Conservation (phyloP, 23 red algal genomes). For the Gracilaria domingensis region DNA sequence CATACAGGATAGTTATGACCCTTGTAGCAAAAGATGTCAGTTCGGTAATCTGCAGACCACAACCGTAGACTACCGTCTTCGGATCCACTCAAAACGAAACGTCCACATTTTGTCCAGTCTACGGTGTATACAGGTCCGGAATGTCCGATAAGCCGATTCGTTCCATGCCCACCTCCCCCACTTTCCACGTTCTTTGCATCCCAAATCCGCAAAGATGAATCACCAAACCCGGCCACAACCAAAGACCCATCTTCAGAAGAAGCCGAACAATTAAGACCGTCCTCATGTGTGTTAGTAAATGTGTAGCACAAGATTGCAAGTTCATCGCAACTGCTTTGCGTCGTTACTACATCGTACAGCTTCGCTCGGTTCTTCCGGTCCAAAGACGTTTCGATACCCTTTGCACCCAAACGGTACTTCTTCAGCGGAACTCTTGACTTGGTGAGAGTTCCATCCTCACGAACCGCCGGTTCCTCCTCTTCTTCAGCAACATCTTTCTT, state of each 20-base stretch:
- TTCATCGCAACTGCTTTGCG: slow-evolving; percentile 20
- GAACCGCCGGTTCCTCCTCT: slow-evolving; percentile 60
- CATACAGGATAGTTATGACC: slow-evolving; percentile 95
- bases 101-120: slow-evolving; percentile 72
- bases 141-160: slow-evolving; percentile 85
- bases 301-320: slow-evolving; percentile 92
- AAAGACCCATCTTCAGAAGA: slow-evolving; percentile 78
- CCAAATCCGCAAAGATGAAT: slow-evolving; percentile 89
- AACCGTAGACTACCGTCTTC: slow-evolving; percentile 92
- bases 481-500: slow-evolving; percentile 38
- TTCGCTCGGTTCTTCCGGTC: slow-evolving; percentile 66
- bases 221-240: slow-evolving; percentile 86
- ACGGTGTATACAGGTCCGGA: slow-evolving; percentile 87
- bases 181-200: slow-evolving; percentile 61
- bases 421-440: slow-evolving; percentile 54
- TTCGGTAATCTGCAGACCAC: slow-evolving; percentile 70
- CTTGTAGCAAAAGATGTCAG: slow-evolving; percentile 85
- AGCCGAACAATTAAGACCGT: slow-evolving; percentile 80
- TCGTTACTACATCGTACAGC: slow-evolving; percentile 29
- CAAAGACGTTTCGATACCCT: slow-evolving; percentile 66
- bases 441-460: slow-evolving; percentile 64
- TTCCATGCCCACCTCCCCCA: not conserved
- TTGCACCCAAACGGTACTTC: slow-evolving; percentile 62
- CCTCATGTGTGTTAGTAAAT: slow-evolving; percentile 78
- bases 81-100: slow-evolving; percentile 71